Base-by-base conservation (phyloP, 805 yeast genomes). In the Candida silvicultrix region DNA sequence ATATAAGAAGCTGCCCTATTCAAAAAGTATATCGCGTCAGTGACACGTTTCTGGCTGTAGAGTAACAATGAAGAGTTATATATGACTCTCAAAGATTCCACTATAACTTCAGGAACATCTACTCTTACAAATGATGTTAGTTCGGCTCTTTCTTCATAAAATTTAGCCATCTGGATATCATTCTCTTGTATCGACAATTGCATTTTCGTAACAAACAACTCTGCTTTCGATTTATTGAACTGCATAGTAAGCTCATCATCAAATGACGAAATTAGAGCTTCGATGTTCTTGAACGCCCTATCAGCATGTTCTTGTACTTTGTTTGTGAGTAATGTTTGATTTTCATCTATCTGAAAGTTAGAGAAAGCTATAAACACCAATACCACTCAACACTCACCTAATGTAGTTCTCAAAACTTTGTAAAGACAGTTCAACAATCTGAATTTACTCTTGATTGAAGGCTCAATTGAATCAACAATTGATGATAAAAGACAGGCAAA, bases 81-180 rank as follows among this genome's bases (percentile, higher is more conserved):
- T 7, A 67, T 52, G 1, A 63, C 53, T 37, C 74, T 57, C 15
- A 64, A 55, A 5, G 63, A 41, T 35, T 69, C 71, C 7, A 65
- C 28, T 2, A 61, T 36, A 1, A 46, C 38, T 2, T 52, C 52
- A 2, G 56, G 40, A 15, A 58, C 57, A 6, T 59, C 37, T 1
- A 40, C 11, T 2, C 10, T 23, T 4, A 41, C 23, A 25, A 56
- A 52, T 2, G 53, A 50, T 4, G 29, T 9, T 1, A 62, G 29
- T 21, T 55, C 56, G 2, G 67, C 60, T 43, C 66, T 63, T 10
- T 56, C 54, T 28, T 65, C 63, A 48, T 64, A 67, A 23, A 67
- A 54, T 38, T 57, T 63, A 1, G 74, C 73, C 50, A 62, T 58
- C 38, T 64, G 59, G 6, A 58, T 48, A 46, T 72, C 71, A 3